These are phyloP conservation scores for Globisporangium radiosum DNA, from an alignment of 352 stramenopile species.

Conservation along the genomic window DNA sequence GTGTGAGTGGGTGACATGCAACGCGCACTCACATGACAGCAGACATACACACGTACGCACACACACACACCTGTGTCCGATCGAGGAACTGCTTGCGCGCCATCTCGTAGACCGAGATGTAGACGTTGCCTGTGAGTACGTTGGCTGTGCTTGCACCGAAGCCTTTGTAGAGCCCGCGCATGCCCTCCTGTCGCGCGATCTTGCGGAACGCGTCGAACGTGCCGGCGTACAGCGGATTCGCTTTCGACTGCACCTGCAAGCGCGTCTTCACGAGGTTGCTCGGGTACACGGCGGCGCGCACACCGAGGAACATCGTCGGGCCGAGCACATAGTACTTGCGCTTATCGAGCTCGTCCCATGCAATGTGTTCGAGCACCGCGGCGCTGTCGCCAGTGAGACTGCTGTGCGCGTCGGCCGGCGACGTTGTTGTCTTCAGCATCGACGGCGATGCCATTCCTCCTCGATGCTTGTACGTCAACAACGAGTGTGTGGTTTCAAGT, in stretches of 20 bases:
- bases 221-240: constrained; percentile 63
- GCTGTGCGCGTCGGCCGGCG: constrained; percentile 1
- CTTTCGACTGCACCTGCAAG: constrained; percentile 76
- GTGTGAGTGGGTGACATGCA: background rate
- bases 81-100: constrained; percentile 64
- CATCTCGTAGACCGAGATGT: constrained; percentile 87
- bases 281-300: constrained; percentile 81
- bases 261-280: constrained; percentile 87
- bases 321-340: constrained; percentile 81
- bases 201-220: constrained; percentile 83
- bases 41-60: too few relatives aligned
- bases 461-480: too few relatives aligned
- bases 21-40: too few relatives aligned
- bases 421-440: background rate
- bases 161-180: constrained; percentile 79
- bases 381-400: constrained; percentile 3
- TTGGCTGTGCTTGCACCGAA: constrained; percentile 85
- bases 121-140: constrained; percentile 84
- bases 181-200: constrained; percentile 71
- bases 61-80: constrained; percentile 30
- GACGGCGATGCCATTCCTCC: background rate
- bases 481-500: too few relatives aligned
- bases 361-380: constrained; percentile 62
- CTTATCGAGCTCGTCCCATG: constrained; percentile 89
- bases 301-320: constrained; percentile 73